Base-by-base conservation (phyloP, 2,329 filamentous ascomycete genomes). In the Pestalotiopsis sp. region DNA sequence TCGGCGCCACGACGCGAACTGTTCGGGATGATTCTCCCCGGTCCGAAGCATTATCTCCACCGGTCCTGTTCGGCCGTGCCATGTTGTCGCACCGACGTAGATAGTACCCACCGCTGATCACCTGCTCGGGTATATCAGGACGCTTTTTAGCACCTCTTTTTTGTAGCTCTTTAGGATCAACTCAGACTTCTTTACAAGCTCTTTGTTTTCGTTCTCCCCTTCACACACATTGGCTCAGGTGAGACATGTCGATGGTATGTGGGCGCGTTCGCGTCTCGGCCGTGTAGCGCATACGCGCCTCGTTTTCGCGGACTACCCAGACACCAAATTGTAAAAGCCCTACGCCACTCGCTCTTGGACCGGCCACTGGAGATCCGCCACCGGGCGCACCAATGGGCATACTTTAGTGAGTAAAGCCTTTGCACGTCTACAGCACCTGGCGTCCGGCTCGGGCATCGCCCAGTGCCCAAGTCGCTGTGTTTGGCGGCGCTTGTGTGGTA, bases 41-140 rank as follows among this genome's bases (percentile, higher is more conserved):
- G 84, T 75, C 71, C 80, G 84, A 63, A 80, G 79, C 73, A 84
- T 76, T 57, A 82, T 79, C 0, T 82, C 83, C 2, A 84, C 73
- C 0, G 81, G 83, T 36, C 64, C 80, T 82, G 68, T 84, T 82
- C 31, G 81, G 76, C 64, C 82, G 75, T 20, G 78, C 80, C 25
- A 3, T 25, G 25, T 25, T 25, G 25, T 25, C 25, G 25, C 25
- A 25, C 25, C 3, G 25, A 25, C 25, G 25, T 25, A 25, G 25
- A 25, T 25, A 25, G 25, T 25, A 25, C 25, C 25, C 25, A 25
- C 25, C 25, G 25, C 25, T 3, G 25, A 25, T 25, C 25, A 25
- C 25, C 25, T 25, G 25, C 25, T 25, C 25, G 25, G 25, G 25
- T 25, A 25, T 25, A 25, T 25, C 25, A 25, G 25, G 3, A 25